Evolutionary conservation across 108 stramenopile species (phyloP), one percentile per base, ranked within the genome.

Genomic region (Cyclotella atomus): DNA sequence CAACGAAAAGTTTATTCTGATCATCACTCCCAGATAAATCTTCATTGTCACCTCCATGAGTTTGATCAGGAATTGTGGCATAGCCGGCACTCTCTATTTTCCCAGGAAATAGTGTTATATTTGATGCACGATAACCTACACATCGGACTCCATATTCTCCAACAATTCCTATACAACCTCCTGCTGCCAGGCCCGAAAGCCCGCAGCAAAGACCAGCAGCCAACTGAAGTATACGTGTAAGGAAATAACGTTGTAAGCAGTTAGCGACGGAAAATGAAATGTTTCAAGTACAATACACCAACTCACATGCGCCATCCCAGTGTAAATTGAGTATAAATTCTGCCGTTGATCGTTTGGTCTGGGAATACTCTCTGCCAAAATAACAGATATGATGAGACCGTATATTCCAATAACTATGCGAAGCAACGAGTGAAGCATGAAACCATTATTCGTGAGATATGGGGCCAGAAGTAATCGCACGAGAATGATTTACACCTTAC

Each of bases 381-480:
- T 95, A 57, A 95, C 93, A 50, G 87, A 89, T 10, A 95, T 87
- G 53, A 95, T 91, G 14, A 95, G 87, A 2, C 94, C 94, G 74
- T 95, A 95, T 46, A 95, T 95, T 20, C 94, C 94, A 76, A 95
- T 92, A 10, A 95, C 93, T 70, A 36, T n/a, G n/a, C n/a, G n/a
- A n/a, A n/a, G n/a, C n/a, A n/a, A 14, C 19, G 25, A 62, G 10
- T 46, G 34, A 49, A 41, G 3, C 23, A 65, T 52, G 34, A 63
- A 36, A 2, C 19, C 19, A 44, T 23, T 50, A 6, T 3, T 20
- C 3, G 2, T 32, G 32, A 30, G 38, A 46, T 35, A 28, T 28
- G 24, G 28, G 14, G 8, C 7, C 25, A 24, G 14, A 56, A 54
- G 72, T 50, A 29, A 52, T 20, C 28, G 5, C 30, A 12, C 7